Conservation (phyloP, 768 basidiomycete species). For the Paxillus rubicundulus region DNA sequence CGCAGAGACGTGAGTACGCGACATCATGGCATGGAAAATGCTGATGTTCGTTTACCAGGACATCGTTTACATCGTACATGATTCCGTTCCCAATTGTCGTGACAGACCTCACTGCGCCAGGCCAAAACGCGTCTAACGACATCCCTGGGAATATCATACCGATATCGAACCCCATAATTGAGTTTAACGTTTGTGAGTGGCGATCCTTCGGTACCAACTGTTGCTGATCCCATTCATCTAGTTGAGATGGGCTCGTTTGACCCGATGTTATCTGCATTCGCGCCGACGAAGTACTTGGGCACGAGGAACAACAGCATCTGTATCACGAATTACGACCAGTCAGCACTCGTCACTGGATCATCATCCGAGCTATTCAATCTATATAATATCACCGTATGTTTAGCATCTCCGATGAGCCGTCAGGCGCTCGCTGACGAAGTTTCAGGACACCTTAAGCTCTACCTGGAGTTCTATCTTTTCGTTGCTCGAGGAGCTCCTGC, state of each 20-base stretch:
- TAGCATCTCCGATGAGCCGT: not conserved
- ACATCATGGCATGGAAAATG: not conserved
- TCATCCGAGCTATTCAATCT: slow-evolving; percentile 38
- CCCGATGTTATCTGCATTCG: slow-evolving; percentile 44
- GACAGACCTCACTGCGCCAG: slow-evolving; percentile 21
- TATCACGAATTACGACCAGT: slow-evolving; percentile 37
- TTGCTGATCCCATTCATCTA: slow-evolving; percentile 7
- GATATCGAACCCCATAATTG: slow-evolving; percentile 32
- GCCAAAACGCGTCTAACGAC: slow-evolving; percentile 23
- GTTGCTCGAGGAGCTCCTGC: slow-evolving; percentile 19
- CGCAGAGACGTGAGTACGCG: slow-evolving; percentile 30
- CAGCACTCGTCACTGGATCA: slow-evolving; percentile 36
- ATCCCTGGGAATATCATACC: slow-evolving; percentile 26
- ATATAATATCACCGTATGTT: slow-evolving; percentile 27
- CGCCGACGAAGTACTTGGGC: slow-evolving; percentile 45
- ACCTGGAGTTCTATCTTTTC: slow-evolving; percentile 11
- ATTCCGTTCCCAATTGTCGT: slow-evolving; percentile 44
- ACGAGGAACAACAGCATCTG: slow-evolving; percentile 32
- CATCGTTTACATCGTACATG: slow-evolving; percentile 30
- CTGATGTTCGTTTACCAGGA: slow-evolving; percentile 17
- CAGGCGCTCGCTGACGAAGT: not conserved
- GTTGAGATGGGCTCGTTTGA: slow-evolving; percentile 44
- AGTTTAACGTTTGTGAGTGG: slow-evolving; percentile 35
- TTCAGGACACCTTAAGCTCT: slow-evolving; percentile 12
- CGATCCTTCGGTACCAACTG: not conserved